phyloP scores from a whole-genome alignment of 2,329 filamentous ascomycete species.

The Magnaporthiopsis poae region DNA sequence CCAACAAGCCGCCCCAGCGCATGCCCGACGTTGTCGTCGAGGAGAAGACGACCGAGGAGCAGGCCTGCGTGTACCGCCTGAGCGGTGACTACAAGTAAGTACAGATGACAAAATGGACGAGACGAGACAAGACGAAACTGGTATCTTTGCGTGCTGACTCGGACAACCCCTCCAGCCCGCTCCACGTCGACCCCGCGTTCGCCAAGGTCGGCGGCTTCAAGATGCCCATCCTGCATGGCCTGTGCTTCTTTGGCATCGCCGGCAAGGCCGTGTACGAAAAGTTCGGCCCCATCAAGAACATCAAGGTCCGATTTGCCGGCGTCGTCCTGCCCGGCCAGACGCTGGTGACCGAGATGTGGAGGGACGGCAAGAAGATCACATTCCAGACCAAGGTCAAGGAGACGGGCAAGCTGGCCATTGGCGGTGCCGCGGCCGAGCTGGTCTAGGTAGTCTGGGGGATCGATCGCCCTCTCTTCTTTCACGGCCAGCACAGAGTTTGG shows the following conservation, averaged over 20 bases:
- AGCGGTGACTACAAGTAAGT: conserved; percentile 79
- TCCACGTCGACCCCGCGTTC: conserved; percentile 91
- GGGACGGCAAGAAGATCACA: conserved; percentile 65
- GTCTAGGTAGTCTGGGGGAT: conserved; percentile 19
- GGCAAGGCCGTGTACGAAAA: conserved; percentile 81
- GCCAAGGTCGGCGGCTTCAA: conserved; percentile 94
- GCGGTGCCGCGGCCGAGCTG: conserved; percentile 70
- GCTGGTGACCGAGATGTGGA: conserved; percentile 91
- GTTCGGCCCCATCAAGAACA: conserved; percentile 76
- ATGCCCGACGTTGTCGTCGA: conserved; percentile 73
- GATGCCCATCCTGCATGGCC: conserved; percentile 86
- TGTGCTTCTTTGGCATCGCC: conserved; percentile 86
- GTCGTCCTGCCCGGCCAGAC: conserved; percentile 80
- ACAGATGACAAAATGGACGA: not conserved
- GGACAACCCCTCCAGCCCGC: conserved; percentile 42
- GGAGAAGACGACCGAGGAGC: conserved; percentile 76
- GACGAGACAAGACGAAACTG: not conserved
- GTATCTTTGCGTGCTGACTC: not conserved
- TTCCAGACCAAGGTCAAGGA: conserved; percentile 88
- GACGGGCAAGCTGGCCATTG: conserved; percentile 81
- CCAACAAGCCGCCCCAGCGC: conserved; percentile 65
- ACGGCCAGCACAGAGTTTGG: conserved; percentile 10
- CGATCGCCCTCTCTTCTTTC: not conserved
- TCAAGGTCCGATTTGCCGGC: conserved; percentile 86
- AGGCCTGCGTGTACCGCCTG: conserved; percentile 85